Percentiles rank a stretch among this genome's conserved stretches.
These are phyloP conservation scores for Leptographium flavum DNA, from an alignment of 2,329 filamentous ascomycete genomes.

Conservation along the genomic window DNA sequence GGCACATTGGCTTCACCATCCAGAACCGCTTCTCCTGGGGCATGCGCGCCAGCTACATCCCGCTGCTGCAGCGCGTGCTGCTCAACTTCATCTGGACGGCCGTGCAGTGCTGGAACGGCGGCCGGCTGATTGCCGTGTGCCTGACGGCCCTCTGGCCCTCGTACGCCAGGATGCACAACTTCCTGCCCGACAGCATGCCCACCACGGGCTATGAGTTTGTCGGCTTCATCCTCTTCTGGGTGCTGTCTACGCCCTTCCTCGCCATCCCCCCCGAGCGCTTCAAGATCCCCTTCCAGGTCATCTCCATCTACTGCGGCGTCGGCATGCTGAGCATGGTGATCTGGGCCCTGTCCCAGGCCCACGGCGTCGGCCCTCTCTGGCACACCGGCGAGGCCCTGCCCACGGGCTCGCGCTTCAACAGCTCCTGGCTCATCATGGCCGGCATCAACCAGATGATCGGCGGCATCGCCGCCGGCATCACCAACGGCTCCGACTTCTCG, in stretches of 20 bases:
- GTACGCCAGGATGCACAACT: constrained; percentile 14
- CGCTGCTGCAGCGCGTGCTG: constrained; percentile 29
- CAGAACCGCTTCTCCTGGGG: constrained; percentile 36
- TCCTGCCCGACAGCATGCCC: constrained; percentile 12
- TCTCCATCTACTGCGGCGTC: constrained; percentile 18
- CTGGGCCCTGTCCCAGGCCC: constrained; percentile 19
- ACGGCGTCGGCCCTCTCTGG: constrained; percentile 17
- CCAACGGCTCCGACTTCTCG: constrained; percentile 30
- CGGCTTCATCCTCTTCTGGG: constrained; percentile 17
- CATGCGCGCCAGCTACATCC: constrained; percentile 31
- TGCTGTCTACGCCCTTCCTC: constrained; percentile 22
- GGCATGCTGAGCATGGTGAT: constrained; percentile 20
- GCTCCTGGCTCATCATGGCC: constrained; percentile 25
- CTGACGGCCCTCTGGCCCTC: constrained; percentile 15
- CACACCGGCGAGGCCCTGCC: constrained; percentile 6
- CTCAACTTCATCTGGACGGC: constrained; percentile 37
- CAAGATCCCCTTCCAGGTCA: constrained; percentile 15
- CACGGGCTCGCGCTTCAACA: neutral
- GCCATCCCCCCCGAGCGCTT: constrained; percentile 27
- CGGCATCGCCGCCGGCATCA: constrained; percentile 26
- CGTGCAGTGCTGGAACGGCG: constrained; percentile 27
- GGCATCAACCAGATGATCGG: constrained; percentile 28
- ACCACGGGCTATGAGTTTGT: constrained; percentile 20
- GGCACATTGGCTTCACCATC: constrained; percentile 36
- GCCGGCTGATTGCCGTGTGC: constrained; percentile 22